These are phyloP conservation scores for Termitomyces sp. DNA, from an alignment of 768 basidiomycete genomes.

Conservation along the genomic window DNA sequence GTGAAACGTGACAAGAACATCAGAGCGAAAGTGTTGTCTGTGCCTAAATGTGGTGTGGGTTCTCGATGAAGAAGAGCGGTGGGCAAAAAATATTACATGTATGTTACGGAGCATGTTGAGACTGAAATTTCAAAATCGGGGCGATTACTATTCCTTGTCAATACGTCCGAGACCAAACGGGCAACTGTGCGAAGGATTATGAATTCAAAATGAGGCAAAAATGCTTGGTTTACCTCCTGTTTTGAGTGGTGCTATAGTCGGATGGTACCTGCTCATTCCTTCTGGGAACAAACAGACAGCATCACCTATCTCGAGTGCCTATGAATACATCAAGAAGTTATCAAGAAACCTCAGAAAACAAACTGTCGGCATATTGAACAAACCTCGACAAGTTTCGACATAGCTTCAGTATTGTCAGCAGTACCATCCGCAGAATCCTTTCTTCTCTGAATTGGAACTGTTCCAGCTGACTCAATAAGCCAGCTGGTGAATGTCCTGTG, in stretches of 20 bases:
- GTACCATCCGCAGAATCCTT: slow-evolving; percentile 57
- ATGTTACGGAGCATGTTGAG: slow-evolving; percentile 76
- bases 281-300: slow-evolving; percentile 84
- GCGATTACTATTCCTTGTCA: slow-evolving; percentile 62
- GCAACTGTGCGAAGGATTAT: slow-evolving; percentile 47
- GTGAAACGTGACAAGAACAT: slow-evolving; percentile 81
- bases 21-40: slow-evolving; percentile 81
- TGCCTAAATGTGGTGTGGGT: slow-evolving; percentile 42
- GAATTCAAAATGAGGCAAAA: neutral
- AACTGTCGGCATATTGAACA: slow-evolving; percentile 4
- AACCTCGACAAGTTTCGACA: slow-evolving; percentile 67
- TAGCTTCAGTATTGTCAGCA: slow-evolving; percentile 62
- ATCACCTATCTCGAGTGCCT: slow-evolving; percentile 75
- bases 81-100: slow-evolving; percentile 45
- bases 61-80: neutral
- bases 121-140: slow-evolving; percentile 69
- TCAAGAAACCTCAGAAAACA: neutral
- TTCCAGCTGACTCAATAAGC: slow-evolving; percentile 86
- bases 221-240: slow-evolving; percentile 58
- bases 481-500: slow-evolving; percentile 81
- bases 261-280: slow-evolving; percentile 80
- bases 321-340: neutral
- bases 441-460: slow-evolving; percentile 73
- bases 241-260: slow-evolving; percentile 81
- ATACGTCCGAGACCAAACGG: slow-evolving; percentile 71